Base-by-base conservation (phyloP, 148 eudicot species). In the Fagopyrum homotropicum region DNA sequence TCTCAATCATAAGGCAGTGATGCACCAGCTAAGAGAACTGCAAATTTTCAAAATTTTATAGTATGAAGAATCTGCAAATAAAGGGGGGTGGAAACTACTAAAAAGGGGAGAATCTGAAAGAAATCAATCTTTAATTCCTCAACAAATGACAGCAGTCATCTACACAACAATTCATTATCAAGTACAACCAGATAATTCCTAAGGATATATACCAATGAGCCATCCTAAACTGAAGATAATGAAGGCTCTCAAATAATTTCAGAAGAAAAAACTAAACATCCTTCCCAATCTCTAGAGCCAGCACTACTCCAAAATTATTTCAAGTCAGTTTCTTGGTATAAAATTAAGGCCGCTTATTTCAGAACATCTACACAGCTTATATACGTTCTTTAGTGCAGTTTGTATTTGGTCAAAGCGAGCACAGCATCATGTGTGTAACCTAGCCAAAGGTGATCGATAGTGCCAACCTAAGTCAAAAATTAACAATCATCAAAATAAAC, bases 121-220 rank as follows among this genome's bases (percentile, higher is more conserved):
- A 22, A 22, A 22, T 22, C 46, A 35, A 2, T 35, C 40, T 35
- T 49, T 12, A 49, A 49, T 8, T 49, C 52, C 52, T 49, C 52
- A 49, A 49, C 40, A 35, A 35, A 35, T 35, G 52, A 49, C 12
- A 49, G 52, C 11, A 49, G 52, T 49, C 52, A 49, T 49, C 52
- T 49, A 49, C 52, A 49, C 52, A 49, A 57, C 44, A 30, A 3
- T 15, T 7, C n/a, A 10, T 29, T 63, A 63, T 29, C 45, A 30
- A 63, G n/a, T 29, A 63, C 69, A 63, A 63, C 16, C 44, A 63
- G 30, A 29, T 22, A 30, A 63, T 63, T 43, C 69, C 69, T 63
- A 29, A 9, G 4, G 12, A 10, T 29, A 26, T 8, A 16, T 54
- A 6, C n/a, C 19, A 54, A 54, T 35, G 17, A 61, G 4, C 15